Conservation (phyloP, 2,329 filamentous ascomycete genomes). For the Aureobasidium melanogenum region DNA sequence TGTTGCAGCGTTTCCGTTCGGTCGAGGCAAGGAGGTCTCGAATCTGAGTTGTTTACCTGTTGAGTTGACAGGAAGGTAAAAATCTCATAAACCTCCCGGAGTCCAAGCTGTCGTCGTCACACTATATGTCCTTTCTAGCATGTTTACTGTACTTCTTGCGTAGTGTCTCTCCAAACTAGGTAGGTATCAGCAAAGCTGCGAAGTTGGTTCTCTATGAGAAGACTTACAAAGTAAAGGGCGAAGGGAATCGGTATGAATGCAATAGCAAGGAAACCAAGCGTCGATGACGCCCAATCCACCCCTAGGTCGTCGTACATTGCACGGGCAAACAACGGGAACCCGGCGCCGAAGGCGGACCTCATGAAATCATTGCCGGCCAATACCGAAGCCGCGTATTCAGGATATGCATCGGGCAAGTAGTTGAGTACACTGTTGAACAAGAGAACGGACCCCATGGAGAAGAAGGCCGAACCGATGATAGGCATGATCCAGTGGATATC, state of each 20-base stretch:
- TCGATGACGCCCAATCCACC: conserved; percentile 24
- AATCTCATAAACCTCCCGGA: neutral
- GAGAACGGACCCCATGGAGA: conserved; percentile 32
- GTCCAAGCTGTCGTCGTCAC: neutral
- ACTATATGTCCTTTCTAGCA: conserved; percentile 31
- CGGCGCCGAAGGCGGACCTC: conserved; percentile 28
- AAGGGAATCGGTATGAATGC: conserved; percentile 40
- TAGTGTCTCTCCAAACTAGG: conserved; percentile 30
- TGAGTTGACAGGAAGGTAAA: neutral
- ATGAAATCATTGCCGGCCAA: conserved; percentile 37
- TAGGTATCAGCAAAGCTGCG: conserved; percentile 2
- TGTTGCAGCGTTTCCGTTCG: neutral
- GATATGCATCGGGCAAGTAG: conserved; percentile 36
- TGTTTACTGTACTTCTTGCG: conserved; percentile 32
- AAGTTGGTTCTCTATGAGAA: neutral
- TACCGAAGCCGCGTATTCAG: conserved; percentile 32
- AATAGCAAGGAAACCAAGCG: conserved; percentile 33
- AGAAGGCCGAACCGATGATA: conserved; percentile 27
- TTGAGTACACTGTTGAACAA: conserved; percentile 41
- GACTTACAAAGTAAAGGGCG: conserved; percentile 30
- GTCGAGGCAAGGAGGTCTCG: neutral
- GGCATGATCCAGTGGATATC: conserved; percentile 33
- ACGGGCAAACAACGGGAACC: conserved; percentile 17
- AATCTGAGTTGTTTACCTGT: neutral
- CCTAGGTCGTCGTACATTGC: too few relatives aligned